These are phyloP conservation scores for Zymoseptoria ardabiliae DNA, from an alignment of 2,329 filamentous ascomycete genomes.

Conservation along the genomic window DNA sequence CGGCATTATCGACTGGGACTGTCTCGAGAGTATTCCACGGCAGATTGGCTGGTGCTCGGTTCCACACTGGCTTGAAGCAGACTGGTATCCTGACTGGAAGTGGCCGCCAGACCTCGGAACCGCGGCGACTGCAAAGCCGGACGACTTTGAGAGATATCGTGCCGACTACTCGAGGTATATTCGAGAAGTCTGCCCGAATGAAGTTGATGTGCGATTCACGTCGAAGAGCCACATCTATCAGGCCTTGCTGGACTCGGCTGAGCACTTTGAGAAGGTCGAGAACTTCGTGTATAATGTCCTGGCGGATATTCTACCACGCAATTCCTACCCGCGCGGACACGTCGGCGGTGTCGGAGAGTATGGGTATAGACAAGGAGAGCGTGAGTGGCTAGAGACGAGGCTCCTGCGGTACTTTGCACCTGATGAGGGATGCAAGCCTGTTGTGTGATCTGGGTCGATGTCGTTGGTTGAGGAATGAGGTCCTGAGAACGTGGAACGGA, in stretches of 20 bases:
- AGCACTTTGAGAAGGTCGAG: constrained; percentile 9
- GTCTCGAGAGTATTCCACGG: constrained; percentile 11
- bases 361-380: constrained; percentile 8
- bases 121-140: constrained; percentile 4
- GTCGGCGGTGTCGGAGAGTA: constrained; percentile 6
- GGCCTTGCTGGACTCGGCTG: constrained; percentile 7
- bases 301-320: constrained; percentile 9
- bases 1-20: constrained; percentile 18
- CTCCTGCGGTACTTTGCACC: constrained; percentile 10
- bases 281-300: constrained; percentile 13
- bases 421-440: neutral
- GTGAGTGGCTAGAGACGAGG: constrained; percentile 9
- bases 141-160: constrained; percentile 12
- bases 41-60: constrained; percentile 12
- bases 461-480: neutral
- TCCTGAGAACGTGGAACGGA: neutral
- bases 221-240: constrained; percentile 16
- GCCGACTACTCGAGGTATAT: constrained; percentile 11
- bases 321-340: constrained; percentile 2
- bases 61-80: constrained; percentile 12
- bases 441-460: neutral
- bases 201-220: constrained; percentile 9
- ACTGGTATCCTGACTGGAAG: constrained; percentile 10
- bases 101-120: constrained; percentile 7
- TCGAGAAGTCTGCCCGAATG: constrained; percentile 7